These are phyloP conservation scores for Chytriomyces hyalinus DNA, from an alignment of 192 early-diverging fungal genomes.

Conservation along the genomic window DNA sequence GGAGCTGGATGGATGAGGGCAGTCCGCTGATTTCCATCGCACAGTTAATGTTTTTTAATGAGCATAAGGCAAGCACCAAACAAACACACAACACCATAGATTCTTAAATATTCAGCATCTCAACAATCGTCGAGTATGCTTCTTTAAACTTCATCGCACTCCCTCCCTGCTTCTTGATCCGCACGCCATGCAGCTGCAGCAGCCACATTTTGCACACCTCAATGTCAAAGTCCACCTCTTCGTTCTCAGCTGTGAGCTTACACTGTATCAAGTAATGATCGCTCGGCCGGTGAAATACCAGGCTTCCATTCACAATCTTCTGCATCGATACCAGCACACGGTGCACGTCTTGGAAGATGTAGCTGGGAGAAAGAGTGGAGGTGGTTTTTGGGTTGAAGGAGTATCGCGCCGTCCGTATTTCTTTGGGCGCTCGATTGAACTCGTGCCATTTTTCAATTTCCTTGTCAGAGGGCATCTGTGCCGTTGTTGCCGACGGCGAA, in stretches of 20 bases:
- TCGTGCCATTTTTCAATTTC: slow-evolving; percentile 68
- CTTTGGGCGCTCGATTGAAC: slow-evolving; percentile 58
- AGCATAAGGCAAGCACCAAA: background rate
- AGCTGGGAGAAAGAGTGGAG: slow-evolving; percentile 48
- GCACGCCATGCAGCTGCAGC: slow-evolving; percentile 59
- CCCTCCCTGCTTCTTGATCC: slow-evolving; percentile 60
- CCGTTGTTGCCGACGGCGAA: slow-evolving; percentile 24
- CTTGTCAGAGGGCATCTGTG: slow-evolving; percentile 44
- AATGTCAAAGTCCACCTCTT: slow-evolving; percentile 62
- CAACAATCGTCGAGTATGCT: slow-evolving; percentile 50
- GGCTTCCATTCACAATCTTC: slow-evolving; percentile 27
- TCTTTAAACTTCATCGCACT: slow-evolving; percentile 60
- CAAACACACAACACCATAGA: background rate
- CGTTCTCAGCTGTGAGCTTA: slow-evolving; percentile 38
- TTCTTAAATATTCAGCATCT: slow-evolving; percentile 34
- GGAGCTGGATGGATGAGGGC: background rate
- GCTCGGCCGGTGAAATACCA: slow-evolving; percentile 45
- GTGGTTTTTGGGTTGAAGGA: slow-evolving; percentile 56
- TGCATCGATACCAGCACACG: slow-evolving; percentile 50
- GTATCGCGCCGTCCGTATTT: slow-evolving; percentile 60
- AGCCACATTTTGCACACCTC: slow-evolving; percentile 71
- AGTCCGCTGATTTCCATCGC: background rate
- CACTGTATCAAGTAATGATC: slow-evolving; percentile 61
- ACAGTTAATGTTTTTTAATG: background rate
- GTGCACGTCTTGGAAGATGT: slow-evolving; percentile 68